Conservation (phyloP, 2,329 filamentous ascomycete genomes). For the Epicoccum sorghinum region DNA sequence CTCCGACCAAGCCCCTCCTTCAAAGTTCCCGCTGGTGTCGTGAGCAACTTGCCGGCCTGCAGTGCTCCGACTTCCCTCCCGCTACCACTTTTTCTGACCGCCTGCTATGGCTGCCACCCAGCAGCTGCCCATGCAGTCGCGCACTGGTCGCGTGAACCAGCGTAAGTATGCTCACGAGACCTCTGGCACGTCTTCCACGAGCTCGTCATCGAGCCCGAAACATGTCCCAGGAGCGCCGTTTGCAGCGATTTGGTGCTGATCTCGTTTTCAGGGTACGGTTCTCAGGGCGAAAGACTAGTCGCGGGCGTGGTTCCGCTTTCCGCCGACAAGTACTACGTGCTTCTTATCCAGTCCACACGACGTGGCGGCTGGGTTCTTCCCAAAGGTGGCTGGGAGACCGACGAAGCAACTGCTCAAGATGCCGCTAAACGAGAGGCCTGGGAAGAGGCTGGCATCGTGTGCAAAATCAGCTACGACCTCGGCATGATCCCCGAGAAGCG, state of each 20-base stretch:
- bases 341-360: slow-evolving; percentile 91
- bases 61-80: slow-evolving; percentile 8
- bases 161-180: slow-evolving; percentile 64
- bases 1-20: slow-evolving; percentile 21
- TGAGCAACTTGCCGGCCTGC: slow-evolving; percentile 21
- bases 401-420: slow-evolving; percentile 85
- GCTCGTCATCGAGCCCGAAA: slow-evolving; percentile 16
- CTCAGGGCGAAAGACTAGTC: slow-evolving; percentile 91
- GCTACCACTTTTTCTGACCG: slow-evolving; percentile 15
- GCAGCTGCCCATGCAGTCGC: slow-evolving; percentile 65
- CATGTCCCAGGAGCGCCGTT: not conserved
- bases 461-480: slow-evolving; percentile 82
- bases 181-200: slow-evolving; percentile 1
- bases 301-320: slow-evolving; percentile 93
- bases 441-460: slow-evolving; percentile 95
- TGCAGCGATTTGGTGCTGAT: slow-evolving; percentile 19
- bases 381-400: slow-evolving; percentile 96
- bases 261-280: slow-evolving; percentile 75
- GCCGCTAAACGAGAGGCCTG: slow-evolving; percentile 89
- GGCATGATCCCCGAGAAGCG: slow-evolving; percentile 85
- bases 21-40: slow-evolving; percentile 13
- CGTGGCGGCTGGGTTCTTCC: slow-evolving; percentile 95
- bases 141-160: slow-evolving; percentile 79
- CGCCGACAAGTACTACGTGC: slow-evolving; percentile 81
- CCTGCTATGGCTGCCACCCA: slow-evolving; percentile 53